These are phyloP conservation scores for Thalassiosira ordinaria DNA, from an alignment of 352 stramenopile genomes.

Conservation along the genomic window DNA sequence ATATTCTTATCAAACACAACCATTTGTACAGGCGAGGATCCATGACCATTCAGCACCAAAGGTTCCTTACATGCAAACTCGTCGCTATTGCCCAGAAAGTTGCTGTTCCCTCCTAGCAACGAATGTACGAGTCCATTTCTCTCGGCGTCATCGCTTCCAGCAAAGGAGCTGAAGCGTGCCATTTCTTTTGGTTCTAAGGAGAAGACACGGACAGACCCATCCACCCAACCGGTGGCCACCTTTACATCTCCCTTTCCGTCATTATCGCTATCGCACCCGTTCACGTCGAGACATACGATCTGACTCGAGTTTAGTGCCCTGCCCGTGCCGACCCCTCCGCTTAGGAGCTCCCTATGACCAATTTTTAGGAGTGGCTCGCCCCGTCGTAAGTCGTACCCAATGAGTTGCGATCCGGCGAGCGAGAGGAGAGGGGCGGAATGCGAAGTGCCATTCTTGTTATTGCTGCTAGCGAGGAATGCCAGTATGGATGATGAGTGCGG, in stretches of 20 bases:
- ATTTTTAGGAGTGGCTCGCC: slow-evolving; percentile 70
- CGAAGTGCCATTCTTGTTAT: slow-evolving; percentile 16
- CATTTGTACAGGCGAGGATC: slow-evolving; percentile 68
- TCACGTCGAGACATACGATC: slow-evolving; percentile 73
- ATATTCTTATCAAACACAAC: slow-evolving; percentile 68
- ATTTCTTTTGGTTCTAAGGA: slow-evolving; percentile 62
- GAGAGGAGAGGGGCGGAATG: slow-evolving; percentile 74
- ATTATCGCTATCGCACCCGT: background rate
- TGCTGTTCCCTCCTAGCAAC: slow-evolving; percentile 52
- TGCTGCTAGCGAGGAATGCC: slow-evolving; percentile 53
- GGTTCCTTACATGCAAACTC: slow-evolving; percentile 72
- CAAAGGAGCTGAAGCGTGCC: slow-evolving; percentile 12
- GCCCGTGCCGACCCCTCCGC: slow-evolving; percentile 73
- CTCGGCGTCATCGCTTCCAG: slow-evolving; percentile 23
- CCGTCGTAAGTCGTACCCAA: slow-evolving; percentile 69
- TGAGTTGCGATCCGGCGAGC: slow-evolving; percentile 68
- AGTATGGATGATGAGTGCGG: slow-evolving; percentile 73
- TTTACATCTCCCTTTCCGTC: slow-evolving; percentile 28
- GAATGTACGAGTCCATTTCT: slow-evolving; percentile 67
- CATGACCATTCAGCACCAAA: slow-evolving; percentile 82
- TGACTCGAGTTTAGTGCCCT: slow-evolving; percentile 74
- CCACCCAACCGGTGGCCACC: slow-evolving; percentile 81
- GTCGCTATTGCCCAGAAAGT: slow-evolving; percentile 38
- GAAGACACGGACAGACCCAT: slow-evolving; percentile 82
- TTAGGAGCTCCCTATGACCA: slow-evolving; percentile 69